Evolutionary conservation across 768 basidiomycete species (phyloP).

Genomic region (Lyophyllum shimeji): DNA sequence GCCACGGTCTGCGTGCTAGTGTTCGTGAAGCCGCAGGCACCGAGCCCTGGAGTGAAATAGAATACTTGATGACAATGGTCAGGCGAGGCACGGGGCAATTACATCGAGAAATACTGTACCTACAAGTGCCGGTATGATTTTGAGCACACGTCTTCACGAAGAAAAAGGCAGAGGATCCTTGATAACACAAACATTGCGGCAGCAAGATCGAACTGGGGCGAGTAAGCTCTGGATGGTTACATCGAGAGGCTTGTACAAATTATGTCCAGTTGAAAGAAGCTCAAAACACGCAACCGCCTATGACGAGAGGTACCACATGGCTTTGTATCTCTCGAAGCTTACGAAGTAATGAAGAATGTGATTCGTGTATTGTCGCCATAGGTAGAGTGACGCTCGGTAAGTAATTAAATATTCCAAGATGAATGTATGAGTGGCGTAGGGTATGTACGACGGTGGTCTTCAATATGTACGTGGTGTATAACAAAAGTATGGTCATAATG

Average conservation of each 20-base stretch:
- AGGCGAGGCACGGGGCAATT: background rate
- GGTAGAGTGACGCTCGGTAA: too few relatives aligned
- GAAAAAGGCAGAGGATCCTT: background rate
- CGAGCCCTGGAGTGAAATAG: slow-evolving; percentile 32
- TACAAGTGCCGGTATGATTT: slow-evolving; percentile 14
- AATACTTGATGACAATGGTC: slow-evolving; percentile 24
- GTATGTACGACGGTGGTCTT: too few relatives aligned
- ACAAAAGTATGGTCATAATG: too few relatives aligned
- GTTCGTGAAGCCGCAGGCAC: slow-evolving; percentile 40
- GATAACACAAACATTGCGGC: background rate
- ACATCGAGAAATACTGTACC: background rate
- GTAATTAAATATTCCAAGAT: too few relatives aligned
- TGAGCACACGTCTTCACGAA: slow-evolving; percentile 4
- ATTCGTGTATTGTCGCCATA: too few relatives aligned
- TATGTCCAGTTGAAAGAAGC: background rate
- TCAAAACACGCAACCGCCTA: background rate
- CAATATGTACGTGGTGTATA: too few relatives aligned
- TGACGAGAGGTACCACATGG: background rate
- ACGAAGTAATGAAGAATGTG: background rate
- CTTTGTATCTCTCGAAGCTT: background rate
- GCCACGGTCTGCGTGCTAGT: slow-evolving; percentile 31
- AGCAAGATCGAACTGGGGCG: background rate
- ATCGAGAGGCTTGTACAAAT: background rate
- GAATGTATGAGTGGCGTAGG: background rate
- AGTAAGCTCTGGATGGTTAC: background rate